Evolutionary conservation across 2,329 filamentous ascomycete genomes (phyloP).

Genomic region (Arthroderma sp.): DNA sequence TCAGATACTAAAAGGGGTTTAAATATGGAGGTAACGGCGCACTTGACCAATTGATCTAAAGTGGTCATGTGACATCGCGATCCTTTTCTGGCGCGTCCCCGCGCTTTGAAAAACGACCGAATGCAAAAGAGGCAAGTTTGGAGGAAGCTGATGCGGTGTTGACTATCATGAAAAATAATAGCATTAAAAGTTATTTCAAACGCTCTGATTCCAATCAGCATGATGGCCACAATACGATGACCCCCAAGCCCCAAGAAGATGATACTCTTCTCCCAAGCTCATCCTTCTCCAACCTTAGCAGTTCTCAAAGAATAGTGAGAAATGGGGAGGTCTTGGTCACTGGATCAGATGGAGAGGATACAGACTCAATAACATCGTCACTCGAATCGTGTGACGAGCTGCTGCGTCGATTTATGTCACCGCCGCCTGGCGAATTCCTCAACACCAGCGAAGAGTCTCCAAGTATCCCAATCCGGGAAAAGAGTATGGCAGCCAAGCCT

Average conservation of each 20-base stretch:
- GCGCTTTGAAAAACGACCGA: neutral
- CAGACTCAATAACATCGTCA: constrained; percentile 43
- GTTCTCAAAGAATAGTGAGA: constrained; percentile 28
- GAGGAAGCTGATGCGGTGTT: no score
- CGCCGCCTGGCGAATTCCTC: neutral
- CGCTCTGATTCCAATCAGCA: neutral
- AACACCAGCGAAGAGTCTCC: constrained; percentile 9
- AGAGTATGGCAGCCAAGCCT: constrained; percentile 10
- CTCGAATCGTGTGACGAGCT: constrained; percentile 42
- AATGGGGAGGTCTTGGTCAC: constrained; percentile 43
- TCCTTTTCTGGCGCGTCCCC: no score
- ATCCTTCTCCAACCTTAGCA: constrained; percentile 5
- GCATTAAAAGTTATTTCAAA: neutral
- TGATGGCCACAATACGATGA: no score
- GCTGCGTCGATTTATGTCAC: constrained; percentile 19
- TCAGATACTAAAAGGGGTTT: no score
- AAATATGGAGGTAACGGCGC: no score
- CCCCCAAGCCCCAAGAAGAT: neutral
- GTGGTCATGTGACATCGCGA: neutral
- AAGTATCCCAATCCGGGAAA: constrained; percentile 8
- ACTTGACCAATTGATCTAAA: no score
- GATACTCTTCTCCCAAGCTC: neutral
- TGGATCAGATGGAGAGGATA: constrained; percentile 60
- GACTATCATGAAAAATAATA: no score
- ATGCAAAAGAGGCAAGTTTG: neutral